phyloP scores from a whole-genome alignment of 257 asterid genomes.

The Scutellaria minor region DNA sequence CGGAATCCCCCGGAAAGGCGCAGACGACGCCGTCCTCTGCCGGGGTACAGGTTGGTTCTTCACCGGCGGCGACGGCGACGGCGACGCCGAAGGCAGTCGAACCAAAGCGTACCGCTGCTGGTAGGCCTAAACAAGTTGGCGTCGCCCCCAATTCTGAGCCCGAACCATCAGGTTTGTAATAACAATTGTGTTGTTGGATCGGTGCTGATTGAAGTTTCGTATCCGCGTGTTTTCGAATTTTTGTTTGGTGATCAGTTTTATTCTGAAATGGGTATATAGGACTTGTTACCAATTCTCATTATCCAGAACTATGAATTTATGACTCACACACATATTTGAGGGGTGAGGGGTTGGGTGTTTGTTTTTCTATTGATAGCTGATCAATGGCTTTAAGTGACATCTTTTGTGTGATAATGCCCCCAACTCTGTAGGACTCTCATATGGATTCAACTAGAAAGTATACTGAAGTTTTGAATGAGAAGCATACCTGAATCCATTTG shows the following conservation, averaged over 20 bases:
- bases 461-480: background rate
- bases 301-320: background rate
- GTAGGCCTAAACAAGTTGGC: conserved; percentile 38
- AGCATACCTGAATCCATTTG: too few species aligned
- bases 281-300: too few species aligned
- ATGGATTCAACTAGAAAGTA: background rate
- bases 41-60: conserved; percentile 35
- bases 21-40: conserved; percentile 37
- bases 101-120: conserved; percentile 41
- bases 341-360: background rate
- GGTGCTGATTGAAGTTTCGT: background rate
- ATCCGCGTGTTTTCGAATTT: background rate
- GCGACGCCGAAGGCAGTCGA: conserved; percentile 26
- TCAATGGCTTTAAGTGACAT: too few species aligned
- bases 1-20: conserved; percentile 39
- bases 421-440: background rate
- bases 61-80: conserved; percentile 22
- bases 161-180: conserved; percentile 41
- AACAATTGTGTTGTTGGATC: background rate
- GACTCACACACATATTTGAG: background rate
- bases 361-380: background rate
- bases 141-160: conserved; percentile 31
- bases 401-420: too few species aligned
- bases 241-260: background rate
- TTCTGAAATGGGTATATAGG: background rate